phyloP scores from a whole-genome alignment of 2,329 filamentous ascomycete species.

The Xylariaceae sp. region DNA sequence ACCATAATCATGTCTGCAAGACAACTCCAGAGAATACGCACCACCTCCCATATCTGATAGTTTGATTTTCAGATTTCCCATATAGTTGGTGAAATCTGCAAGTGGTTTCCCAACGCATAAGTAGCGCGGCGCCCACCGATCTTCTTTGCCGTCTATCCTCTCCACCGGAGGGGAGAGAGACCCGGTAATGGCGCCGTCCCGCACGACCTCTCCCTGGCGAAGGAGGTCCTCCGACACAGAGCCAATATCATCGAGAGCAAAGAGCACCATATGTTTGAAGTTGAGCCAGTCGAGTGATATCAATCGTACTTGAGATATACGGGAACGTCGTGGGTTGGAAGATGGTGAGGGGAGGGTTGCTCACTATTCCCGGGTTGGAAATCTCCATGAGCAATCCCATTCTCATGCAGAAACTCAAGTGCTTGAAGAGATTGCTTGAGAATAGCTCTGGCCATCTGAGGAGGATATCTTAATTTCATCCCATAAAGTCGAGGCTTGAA shows the following conservation, averaged over 20 bases:
- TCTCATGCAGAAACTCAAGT: constrained; percentile 36
- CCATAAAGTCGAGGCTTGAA: constrained; percentile 26
- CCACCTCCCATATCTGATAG: constrained; percentile 30
- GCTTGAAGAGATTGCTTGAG: constrained; percentile 37
- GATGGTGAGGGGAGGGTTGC: no score
- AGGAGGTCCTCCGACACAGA: constrained; percentile 21
- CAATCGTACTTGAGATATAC: no score
- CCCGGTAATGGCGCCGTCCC: no score
- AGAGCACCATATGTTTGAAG: no score
- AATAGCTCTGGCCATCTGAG: constrained; percentile 38
- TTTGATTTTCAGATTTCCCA: constrained; percentile 28
- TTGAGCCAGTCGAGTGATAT: no score
- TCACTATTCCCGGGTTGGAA: constrained; percentile 37
- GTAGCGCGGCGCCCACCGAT: constrained; percentile 29
- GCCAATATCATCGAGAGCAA: constrained; percentile 29
- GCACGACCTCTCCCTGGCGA: constrained; percentile 23
- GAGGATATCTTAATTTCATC: constrained; percentile 35
- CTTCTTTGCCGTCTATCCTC: constrained; percentile 30
- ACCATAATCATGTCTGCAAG: constrained; percentile 2
- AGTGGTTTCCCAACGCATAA: constrained; percentile 29
- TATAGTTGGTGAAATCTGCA: constrained; percentile 18
- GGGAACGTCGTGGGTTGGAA: no score
- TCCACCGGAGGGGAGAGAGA: constrained; percentile 26
- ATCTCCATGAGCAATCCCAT: constrained; percentile 36
- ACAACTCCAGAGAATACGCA: constrained; percentile 17